Conservation (phyloP, 495 filamentous ascomycete genomes). For the Tuber umbilicatum region DNA sequence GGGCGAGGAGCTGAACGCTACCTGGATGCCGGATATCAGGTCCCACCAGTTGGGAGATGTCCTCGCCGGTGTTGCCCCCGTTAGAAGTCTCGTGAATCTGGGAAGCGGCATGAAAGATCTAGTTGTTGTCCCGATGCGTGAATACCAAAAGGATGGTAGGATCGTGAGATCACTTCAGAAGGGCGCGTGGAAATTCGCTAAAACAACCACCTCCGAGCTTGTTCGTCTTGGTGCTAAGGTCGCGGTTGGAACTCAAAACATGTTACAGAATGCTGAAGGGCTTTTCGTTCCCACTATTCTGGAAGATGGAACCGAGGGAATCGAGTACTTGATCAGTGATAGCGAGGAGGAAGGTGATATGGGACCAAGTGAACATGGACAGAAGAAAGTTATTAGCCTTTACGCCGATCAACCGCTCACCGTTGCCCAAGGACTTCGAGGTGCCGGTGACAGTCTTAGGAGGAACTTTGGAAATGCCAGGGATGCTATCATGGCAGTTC, state of each 20-base stretch:
- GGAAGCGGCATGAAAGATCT: slow-evolving; percentile 78
- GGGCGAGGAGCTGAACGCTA: slow-evolving; percentile 80
- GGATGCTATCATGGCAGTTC: slow-evolving; percentile 92
- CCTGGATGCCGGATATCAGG: slow-evolving; percentile 95
- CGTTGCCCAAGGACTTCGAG: slow-evolving; percentile 70
- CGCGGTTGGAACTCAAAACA: slow-evolving; percentile 86
- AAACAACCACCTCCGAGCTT: slow-evolving; percentile 83
- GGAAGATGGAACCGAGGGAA: slow-evolving; percentile 34
- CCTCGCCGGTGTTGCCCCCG: slow-evolving; percentile 80
- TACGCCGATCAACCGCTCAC: slow-evolving; percentile 92
- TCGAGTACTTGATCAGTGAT: slow-evolving; percentile 29
- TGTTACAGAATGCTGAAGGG: slow-evolving; percentile 80
- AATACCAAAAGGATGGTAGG: slow-evolving; percentile 90
- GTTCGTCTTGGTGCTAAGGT: slow-evolving; percentile 90
- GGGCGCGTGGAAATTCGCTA: slow-evolving; percentile 79
- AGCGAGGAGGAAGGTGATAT: slow-evolving; percentile 49
- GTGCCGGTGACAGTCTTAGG: slow-evolving; percentile 72
- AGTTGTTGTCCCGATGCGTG: slow-evolving; percentile 77
- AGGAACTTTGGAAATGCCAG: slow-evolving; percentile 75
- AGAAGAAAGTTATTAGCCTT: slow-evolving; percentile 67
- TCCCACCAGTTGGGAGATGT: slow-evolving; percentile 82
- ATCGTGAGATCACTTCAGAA: slow-evolving; percentile 87
- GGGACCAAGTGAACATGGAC: slow-evolving; percentile 50
- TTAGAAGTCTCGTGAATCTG: slow-evolving; percentile 83
- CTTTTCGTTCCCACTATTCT: slow-evolving; percentile 50